Evolutionary conservation across 2,329 filamentous ascomycete species (phyloP), one percentile per base, ranked within the genome.

Genomic region (Davidsoniella virescens): DNA sequence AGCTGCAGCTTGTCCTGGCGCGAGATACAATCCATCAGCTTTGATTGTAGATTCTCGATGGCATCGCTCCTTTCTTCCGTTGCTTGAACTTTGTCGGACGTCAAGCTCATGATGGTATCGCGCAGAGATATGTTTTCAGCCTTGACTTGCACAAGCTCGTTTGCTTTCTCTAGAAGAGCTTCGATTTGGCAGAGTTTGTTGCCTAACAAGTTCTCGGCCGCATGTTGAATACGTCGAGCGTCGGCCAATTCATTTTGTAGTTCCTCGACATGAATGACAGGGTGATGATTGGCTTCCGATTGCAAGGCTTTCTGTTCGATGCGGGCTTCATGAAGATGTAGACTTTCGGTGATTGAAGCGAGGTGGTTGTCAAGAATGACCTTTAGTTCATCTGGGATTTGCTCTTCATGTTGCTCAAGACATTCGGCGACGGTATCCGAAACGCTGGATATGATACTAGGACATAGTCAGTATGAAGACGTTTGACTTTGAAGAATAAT

Each of bases 371-470:
- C 23, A 17, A 53, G 20, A 14, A 50, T 9, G 18, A 12, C 23
- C 18, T 50, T 26, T n/a, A 53, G 16, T 17, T 44, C 36, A 2
- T 23, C 8, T 5, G 41, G 43, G 9, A 43, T 39, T 7, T 25
- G 17, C 7, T 26, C 12, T 14, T 41, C 25, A n/a, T 37, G 39
- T n/a, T 33, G 37, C 5, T 44, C 29, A 3, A 20, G n/a, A 10
- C 38, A 26, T 17, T 50, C 16, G 5, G 20, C 33, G 7, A 53
- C 41, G 17, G 37, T 23, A 8, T 40, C 47, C 16, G 47, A 39
- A 16, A 53, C 17, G n/a, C 38, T 50, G 3, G 44, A 47, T 6
- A 53, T 17, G 8, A 53, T 40, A 18, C 52, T 53, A 33, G n/a
- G 14, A 14, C 4, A 17, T 41, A 33, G 40, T 51, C 48, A 50